Evolutionary conservation across 495 filamentous ascomycete species (phyloP), one percentile per base, ranked within the genome.

Genomic region (Penicillium chermesinum): DNA sequence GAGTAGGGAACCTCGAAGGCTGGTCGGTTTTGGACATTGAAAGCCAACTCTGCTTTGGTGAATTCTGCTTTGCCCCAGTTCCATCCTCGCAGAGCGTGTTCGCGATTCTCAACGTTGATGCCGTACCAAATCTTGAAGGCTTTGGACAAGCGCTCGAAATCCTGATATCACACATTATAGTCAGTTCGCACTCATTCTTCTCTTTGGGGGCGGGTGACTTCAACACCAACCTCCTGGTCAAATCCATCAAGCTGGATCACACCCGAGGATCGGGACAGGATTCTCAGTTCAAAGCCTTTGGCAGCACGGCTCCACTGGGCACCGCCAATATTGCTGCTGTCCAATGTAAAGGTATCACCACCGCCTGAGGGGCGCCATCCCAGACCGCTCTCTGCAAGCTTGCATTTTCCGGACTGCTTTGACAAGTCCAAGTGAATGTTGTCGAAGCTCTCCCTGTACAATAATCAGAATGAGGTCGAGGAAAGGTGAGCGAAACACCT

Each of bases 21-120:
- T 4, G 94, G 94, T 54, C 90, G 86, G 59, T 95, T 99, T 57
- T 93, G 88, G 16, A 99, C 94, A 65, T 89, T 96, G 74, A 99
- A 99, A 15, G 87, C 75, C 22, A 99, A 80, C 69, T 99, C 94
- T 37, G 87, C 84, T 65, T 97, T 96, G 50, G 86, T 84, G 61
- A 99, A 96, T 62, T 99, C 94, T 47, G 86, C 88, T 68, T 97
- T 99, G 50, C 94, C 94, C 94, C 94, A 99, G 64, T 97, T 99
- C 94, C 94, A 99, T 32, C 94, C 94, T 52, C 93, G 86, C 37
- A 99, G 75, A 4, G 91, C 88, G 64, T 97, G 93, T 65, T 97
- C 94, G 64, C 87, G 86, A 58, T 81, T 84, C 55, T 96, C 91
- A 41, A 99, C 74, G 62, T 85, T 94, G 60, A 91, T 80, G 62